Base-by-base conservation (phyloP, 1,284 basidiomycete genomes). In the Marasmius sp. region DNA sequence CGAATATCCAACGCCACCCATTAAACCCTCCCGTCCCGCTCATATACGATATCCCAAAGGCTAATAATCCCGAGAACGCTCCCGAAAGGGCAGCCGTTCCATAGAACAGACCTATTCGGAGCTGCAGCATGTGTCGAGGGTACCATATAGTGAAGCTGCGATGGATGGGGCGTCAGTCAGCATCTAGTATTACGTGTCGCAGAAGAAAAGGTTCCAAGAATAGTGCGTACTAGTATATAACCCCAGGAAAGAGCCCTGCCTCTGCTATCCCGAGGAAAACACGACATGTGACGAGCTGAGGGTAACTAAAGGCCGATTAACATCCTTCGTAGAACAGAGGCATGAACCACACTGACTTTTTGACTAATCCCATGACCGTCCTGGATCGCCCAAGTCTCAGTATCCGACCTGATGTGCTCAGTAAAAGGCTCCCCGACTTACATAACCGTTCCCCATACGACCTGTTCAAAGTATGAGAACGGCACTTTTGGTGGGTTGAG, bases 171-270 rank as follows among this genome's bases (percentile, higher is more conserved):
- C 3, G 34, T n/a, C 14, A 12, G 7, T 16, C 11, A 16, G 14
- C 10, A n/a, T n/a, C n/a, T n/a, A n/a, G n/a, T n/a, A n/a, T n/a
- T n/a, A n/a, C n/a, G n/a, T n/a, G n/a, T n/a, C n/a, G n/a, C n/a
- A n/a, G n/a, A n/a, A n/a, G n/a, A n/a, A n/a, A n/a, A n/a, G n/a
- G n/a, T n/a, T n/a, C n/a, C n/a, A n/a, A n/a, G n/a, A n/a, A n/a
- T n/a, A n/a, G 5, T 27, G 5, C 77, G 34, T 56, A 77, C 75
- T 88, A 89, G 70, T 87, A 90, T 0, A 83, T 81, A 6, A 88
- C 85, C n/a, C 88, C 87, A 6, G 88, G 87, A 68, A 89, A 88
- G 22, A 91, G 71, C 0, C 89, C 89, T 6, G 87, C 85, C 70
- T 92, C 89, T 0, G 87, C 81, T 0, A 90, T 69, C 2, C 90